Percentiles rank a stretch among this genome's conserved stretches.
Evolutionary conservation across 2,329 filamentous ascomycete genomes (phyloP).

Genomic region (Phaeosphaeriaceae sp.): DNA sequence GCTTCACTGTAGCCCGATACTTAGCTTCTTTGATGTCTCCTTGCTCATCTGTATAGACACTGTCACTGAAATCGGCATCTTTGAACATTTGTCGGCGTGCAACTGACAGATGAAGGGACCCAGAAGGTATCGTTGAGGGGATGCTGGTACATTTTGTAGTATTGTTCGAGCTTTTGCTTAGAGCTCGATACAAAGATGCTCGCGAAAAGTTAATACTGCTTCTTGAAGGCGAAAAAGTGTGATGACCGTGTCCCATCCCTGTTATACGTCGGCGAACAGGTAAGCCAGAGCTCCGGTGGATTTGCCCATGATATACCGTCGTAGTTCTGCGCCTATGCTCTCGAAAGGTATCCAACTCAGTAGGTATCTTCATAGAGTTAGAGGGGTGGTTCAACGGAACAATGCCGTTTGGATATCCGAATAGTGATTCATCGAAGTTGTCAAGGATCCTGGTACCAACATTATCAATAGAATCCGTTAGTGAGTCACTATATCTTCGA

Average conservation of each 20-base stretch:
- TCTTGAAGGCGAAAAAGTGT: constrained; percentile 36
- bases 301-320: constrained; percentile 32
- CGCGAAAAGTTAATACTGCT: constrained; percentile 32
- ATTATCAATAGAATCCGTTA: constrained; percentile 49
- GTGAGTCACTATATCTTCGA: constrained; percentile 40
- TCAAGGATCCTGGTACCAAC: constrained; percentile 47
- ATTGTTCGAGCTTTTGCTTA: constrained; percentile 47
- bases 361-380: constrained; percentile 53
- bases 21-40: constrained; percentile 34
- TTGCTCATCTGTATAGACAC: constrained; percentile 38
- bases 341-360: constrained; percentile 42
- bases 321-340: constrained; percentile 34
- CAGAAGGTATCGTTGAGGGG: constrained; percentile 47
- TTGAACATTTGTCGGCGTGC: constrained; percentile 34
- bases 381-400: constrained; percentile 48
- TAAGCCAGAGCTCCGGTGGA: constrained; percentile 32
- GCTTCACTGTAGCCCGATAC: constrained; percentile 28
- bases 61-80: constrained; percentile 39
- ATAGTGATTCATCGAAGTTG: constrained; percentile 49
- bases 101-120: constrained; percentile 44
- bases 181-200: constrained; percentile 28
- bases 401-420: constrained; percentile 41
- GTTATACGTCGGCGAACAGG: constrained; percentile 40
- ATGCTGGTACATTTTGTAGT: constrained; percentile 48
- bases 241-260: constrained; percentile 40